These are phyloP conservation scores for Paramecium pentaurelia DNA, from an alignment of 73 alveolate species.

Conservation along the genomic window DNA sequence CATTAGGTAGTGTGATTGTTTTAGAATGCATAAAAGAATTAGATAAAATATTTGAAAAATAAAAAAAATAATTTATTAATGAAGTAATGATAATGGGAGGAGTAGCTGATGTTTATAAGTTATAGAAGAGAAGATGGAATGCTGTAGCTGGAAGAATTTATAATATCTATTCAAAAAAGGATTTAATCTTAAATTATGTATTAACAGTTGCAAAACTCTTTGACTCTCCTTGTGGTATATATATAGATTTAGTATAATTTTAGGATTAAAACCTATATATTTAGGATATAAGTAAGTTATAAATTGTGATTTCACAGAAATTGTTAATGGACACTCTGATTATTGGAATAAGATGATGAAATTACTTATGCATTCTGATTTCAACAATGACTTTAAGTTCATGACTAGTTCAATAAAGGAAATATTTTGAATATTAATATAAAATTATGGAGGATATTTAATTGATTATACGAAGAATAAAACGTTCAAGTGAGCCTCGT, in stretches of 20 bases:
- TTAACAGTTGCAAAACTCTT: background rate
- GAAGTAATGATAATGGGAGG: conserved; percentile 29
- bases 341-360: background rate
- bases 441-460: conserved; percentile 77
- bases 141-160: conserved; percentile 25
- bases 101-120: background rate
- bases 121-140: conserved; percentile 22
- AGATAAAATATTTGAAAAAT: background rate
- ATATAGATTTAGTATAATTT: background rate
- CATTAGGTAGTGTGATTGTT: background rate
- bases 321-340: background rate
- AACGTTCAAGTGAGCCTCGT: conserved; percentile 73
- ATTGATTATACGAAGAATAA: conserved; percentile 80
- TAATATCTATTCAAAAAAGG: background rate
- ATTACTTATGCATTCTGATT: background rate
- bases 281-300: conserved; percentile 26
- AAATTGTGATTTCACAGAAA: conserved; percentile 9
- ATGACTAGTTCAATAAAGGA: background rate
- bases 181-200: background rate
- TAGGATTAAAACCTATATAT: background rate
- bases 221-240: conserved; percentile 27
- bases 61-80: background rate
- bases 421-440: background rate
- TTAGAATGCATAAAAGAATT: conserved; percentile 15
- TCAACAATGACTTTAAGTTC: conserved; percentile 16